Conservation (phyloP, 805 yeast genomes). For the Nakazawaea ambrosiae region DNA sequence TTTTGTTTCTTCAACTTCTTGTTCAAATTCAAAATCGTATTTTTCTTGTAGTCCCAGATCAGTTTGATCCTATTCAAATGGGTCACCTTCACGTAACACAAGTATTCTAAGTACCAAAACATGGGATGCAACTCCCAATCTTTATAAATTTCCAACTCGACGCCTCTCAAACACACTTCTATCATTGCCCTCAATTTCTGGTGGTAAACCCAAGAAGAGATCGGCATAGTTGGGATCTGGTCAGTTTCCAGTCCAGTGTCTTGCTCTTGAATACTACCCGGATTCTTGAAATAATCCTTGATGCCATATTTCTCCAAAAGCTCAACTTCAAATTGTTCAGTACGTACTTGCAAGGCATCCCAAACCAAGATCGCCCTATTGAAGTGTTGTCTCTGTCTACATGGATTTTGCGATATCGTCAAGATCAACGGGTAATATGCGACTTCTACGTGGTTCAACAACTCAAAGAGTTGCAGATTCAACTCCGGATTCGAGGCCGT, state of each 20-base stretch:
- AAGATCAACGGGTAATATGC: slow-evolving; percentile 38
- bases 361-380: slow-evolving; percentile 49
- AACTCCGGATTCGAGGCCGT: slow-evolving; percentile 12
- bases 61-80: slow-evolving; percentile 37
- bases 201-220: slow-evolving; percentile 63
- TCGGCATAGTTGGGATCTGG: slow-evolving; percentile 50
- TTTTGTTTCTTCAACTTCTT: slow-evolving; percentile 39
- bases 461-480: slow-evolving; percentile 18
- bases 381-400: slow-evolving; percentile 76
- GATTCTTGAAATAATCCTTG: slow-evolving; percentile 20
- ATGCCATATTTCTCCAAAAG: slow-evolving; percentile 27
- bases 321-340: slow-evolving; percentile 57
- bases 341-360: slow-evolving; percentile 76
- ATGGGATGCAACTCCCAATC: slow-evolving; percentile 61
- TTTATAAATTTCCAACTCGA: slow-evolving; percentile 68
- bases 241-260: slow-evolving; percentile 18
- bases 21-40: slow-evolving; percentile 24
- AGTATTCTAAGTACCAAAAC: slow-evolving; percentile 59
- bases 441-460: slow-evolving; percentile 40
- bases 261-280: slow-evolving; percentile 22
- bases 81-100: slow-evolving; percentile 31
- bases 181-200: slow-evolving; percentile 66
- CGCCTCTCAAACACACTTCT: slow-evolving; percentile 64
- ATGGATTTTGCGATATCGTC: slow-evolving; percentile 55
- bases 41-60: slow-evolving; percentile 28